phyloP scores from a whole-genome alignment of 208 protist genomes.

The Wallacemonas sp. region DNA sequence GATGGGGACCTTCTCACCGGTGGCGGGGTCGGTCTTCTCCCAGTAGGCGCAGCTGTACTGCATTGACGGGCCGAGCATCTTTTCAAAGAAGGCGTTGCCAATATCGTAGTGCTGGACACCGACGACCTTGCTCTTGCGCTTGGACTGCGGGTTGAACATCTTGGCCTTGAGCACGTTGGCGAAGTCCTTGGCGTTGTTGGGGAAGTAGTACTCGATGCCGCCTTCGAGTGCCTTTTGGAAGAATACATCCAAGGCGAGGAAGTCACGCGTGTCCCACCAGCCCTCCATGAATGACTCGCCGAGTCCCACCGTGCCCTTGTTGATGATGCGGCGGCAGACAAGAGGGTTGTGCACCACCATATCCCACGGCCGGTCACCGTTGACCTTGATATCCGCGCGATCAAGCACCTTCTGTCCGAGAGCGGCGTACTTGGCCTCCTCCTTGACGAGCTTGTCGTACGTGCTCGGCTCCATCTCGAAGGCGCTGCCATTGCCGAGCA shows the following conservation, averaged over 20 bases:
- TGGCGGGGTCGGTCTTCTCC: conserved; percentile 32
- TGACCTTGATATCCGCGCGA: conserved; percentile 39
- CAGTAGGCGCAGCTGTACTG: conserved; percentile 81
- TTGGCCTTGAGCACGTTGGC: conserved; percentile 44
- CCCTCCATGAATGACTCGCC: conserved; percentile 65
- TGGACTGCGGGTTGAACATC: conserved; percentile 58
- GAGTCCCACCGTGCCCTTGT: conserved; percentile 53
- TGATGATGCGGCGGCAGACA: conserved; percentile 42
- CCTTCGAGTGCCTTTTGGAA: conserved; percentile 41
- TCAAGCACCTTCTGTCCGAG: conserved; percentile 46
- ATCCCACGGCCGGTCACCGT: conserved; percentile 42
- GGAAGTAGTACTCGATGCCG: conserved; percentile 60
- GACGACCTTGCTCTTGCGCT: conserved; percentile 49
- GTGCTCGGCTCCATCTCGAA: conserved; percentile 25
- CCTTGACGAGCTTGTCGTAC: conserved; percentile 29
- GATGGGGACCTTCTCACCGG: conserved; percentile 19
- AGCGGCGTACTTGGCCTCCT: conserved; percentile 37
- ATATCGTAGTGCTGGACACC: conserved; percentile 77
- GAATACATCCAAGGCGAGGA: conserved; percentile 48
- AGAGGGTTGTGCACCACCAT: conserved; percentile 50
- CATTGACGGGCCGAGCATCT: conserved; percentile 70
- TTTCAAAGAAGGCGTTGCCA: conserved; percentile 71
- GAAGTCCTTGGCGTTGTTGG: conserved; percentile 61
- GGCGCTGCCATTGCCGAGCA: conserved; percentile 34
- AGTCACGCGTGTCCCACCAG: conserved; percentile 66